Percentiles rank a stretch among this genome's conserved stretches.
Evolutionary conservation across 2,329 filamentous ascomycete species (phyloP).

Genomic region (Aspergillus jensenii): DNA sequence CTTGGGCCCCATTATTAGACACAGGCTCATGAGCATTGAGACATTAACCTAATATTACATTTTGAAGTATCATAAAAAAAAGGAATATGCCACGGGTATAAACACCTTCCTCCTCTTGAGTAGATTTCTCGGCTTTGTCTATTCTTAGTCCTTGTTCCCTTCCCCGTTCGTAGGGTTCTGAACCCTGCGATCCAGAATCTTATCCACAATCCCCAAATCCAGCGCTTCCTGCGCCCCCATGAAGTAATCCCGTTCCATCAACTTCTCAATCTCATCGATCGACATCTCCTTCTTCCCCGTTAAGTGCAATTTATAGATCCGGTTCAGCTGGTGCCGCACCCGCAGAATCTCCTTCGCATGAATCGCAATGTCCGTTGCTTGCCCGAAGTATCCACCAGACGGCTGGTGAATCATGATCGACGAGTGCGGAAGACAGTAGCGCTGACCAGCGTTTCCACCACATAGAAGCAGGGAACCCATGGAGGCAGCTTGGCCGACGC

Average conservation of each 20-base stretch:
- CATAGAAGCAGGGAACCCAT: slow-evolving; percentile 91
- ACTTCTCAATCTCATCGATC: slow-evolving; percentile 80
- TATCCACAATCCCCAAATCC: slow-evolving; percentile 87
- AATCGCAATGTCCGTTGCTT: slow-evolving; percentile 83
- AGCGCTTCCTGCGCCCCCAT: slow-evolving; percentile 84
- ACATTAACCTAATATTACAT: slow-evolving; percentile 8
- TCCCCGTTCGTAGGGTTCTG: slow-evolving; percentile 24
- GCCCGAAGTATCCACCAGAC: slow-evolving; percentile 68
- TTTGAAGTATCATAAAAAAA: neutral
- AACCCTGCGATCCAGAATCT: slow-evolving; percentile 64
- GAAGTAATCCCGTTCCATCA: slow-evolving; percentile 98
- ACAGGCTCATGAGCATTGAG: neutral
- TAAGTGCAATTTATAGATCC: slow-evolving; percentile 84
- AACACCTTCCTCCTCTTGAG: neutral
- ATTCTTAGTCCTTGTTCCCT: slow-evolving; percentile 15
- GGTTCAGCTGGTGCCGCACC: slow-evolving; percentile 79
- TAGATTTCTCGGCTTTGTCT: neutral
- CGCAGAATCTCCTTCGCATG: slow-evolving; percentile 96
- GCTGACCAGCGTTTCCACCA: slow-evolving; percentile 79
- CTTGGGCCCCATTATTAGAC: neutral
- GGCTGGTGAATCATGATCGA: slow-evolving; percentile 98
- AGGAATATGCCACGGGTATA: slow-evolving; percentile 1
- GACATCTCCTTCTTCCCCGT: slow-evolving; percentile 68
- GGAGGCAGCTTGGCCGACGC: slow-evolving; percentile 87
- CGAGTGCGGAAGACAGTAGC: slow-evolving; percentile 88